Conservation (phyloP, 768 basidiomycete species). For the Amanita phalloides region DNA sequence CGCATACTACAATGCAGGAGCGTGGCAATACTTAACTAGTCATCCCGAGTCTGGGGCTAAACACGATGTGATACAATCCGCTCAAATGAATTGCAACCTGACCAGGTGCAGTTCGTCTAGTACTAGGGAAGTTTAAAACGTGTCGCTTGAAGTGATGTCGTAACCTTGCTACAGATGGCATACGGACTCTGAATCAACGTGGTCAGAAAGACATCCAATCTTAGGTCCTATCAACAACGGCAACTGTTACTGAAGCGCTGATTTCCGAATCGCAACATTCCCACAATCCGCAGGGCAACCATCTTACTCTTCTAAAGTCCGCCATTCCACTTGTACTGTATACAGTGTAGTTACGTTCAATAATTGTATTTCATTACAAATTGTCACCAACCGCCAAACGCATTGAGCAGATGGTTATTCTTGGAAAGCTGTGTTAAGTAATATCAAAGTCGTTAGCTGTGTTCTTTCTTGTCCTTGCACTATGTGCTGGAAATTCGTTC, state of each 20-base stretch:
- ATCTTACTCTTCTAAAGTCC: background rate
- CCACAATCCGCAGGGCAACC: background rate
- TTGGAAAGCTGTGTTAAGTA: too few species aligned
- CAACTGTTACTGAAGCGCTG: slow-evolving; percentile 1
- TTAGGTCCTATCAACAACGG: background rate
- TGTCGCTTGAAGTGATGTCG: background rate
- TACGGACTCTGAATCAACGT: background rate
- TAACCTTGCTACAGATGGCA: background rate
- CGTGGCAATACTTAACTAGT: background rate
- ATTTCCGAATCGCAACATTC: background rate
- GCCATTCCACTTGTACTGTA: background rate
- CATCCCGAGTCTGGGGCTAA: background rate
- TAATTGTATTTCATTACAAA: background rate
- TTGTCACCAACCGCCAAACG: too few species aligned
- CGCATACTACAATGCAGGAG: background rate
- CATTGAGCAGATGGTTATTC: too few species aligned
- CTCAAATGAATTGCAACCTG: background rate
- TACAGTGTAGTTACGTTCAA: background rate
- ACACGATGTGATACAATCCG: background rate
- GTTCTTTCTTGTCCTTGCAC: background rate
- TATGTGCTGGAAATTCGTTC: background rate
- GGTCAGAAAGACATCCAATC: slow-evolving; percentile 3
- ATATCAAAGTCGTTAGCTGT: background rate
- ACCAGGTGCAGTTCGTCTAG: background rate
- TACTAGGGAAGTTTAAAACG: background rate